Base-by-base conservation (phyloP, 2,329 filamentous ascomycete species). In the Orbilia brochopaga region DNA sequence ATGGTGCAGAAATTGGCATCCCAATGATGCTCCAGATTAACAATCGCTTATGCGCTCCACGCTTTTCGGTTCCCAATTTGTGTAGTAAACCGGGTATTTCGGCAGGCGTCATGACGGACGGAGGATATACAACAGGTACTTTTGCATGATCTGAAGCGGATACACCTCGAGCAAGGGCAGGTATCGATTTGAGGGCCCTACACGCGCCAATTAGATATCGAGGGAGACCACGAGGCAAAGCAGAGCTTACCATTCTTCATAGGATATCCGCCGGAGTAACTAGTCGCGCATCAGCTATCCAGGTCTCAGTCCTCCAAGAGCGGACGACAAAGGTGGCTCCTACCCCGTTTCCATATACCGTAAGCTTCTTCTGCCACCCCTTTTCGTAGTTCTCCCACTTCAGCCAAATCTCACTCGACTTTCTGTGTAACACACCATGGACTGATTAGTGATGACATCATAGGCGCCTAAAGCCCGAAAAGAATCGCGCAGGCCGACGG, bases 311-410 rank as follows among this genome's bases (percentile, higher is more conserved):
- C 4, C 19, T 15, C 10, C 17, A 3, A 10, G 46, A 35, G 10
- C 13, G 11, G 23, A 2, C 21, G 17, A 24, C 23, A n/a, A 11
- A 19, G 27, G 21, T 23, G 37, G 17, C 11, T 7, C 54, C 30
- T 52, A 70, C 66, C 59, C 87, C 83, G 81, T 99, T 97, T 63
- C 94, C 94, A 79, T 93, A 95, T 69, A 85, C 84, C 58, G 94
- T 93, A 19, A 97, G 84, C 76, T 87, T 87, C 78, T 89, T 91
- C 83, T 97, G 91, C 94, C 94, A 97, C 60, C 90, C 90, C 50
- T 83, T 83, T 17, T 92, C 87, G 75, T 88, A 89, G 79, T 89
- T 87, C 80, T 97, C 94, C 92, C 93, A 97, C 67, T 83, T 82
- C 2, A 90, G 85, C 93, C 93, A 97, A 48, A 89, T 87, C 76